Conservation (phyloP, 2,329 filamentous ascomycete species). For the Alternaria triticimaculans region DNA sequence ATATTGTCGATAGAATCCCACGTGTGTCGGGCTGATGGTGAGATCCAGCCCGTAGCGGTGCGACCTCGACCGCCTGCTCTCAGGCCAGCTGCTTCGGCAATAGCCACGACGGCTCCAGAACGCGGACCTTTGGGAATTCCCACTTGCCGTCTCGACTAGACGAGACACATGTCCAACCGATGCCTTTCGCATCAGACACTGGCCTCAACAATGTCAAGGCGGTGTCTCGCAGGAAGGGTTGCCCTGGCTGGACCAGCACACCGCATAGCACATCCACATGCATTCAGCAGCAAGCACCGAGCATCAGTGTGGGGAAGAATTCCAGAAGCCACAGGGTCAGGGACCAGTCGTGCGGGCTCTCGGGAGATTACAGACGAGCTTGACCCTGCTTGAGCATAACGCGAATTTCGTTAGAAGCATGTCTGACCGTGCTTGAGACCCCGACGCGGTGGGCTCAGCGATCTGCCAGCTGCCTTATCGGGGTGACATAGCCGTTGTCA, state of each 20-base stretch:
- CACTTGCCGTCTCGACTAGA: slow-evolving; percentile 43
- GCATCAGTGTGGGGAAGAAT: slow-evolving; percentile 43
- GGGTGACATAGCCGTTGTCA: slow-evolving; percentile 30
- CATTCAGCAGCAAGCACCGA: slow-evolving; percentile 26
- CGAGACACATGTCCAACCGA: slow-evolving; percentile 30
- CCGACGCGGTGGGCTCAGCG: slow-evolving; percentile 28
- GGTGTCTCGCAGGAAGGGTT: slow-evolving; percentile 23
- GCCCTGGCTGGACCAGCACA: slow-evolving; percentile 31
- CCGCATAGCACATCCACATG: slow-evolving; percentile 28
- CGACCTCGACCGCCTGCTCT: slow-evolving; percentile 21
- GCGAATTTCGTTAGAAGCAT: slow-evolving; percentile 36
- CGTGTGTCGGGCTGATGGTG: slow-evolving; percentile 7
- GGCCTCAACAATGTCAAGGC: slow-evolving; percentile 26
- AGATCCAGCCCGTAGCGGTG: slow-evolving; percentile 27
- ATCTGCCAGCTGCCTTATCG: slow-evolving; percentile 38
- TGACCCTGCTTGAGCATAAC: slow-evolving; percentile 39
- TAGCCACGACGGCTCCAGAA: slow-evolving; percentile 39
- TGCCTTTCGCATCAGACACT: slow-evolving; percentile 13
- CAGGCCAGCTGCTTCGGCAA: slow-evolving; percentile 23
- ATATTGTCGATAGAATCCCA: slow-evolving; percentile 9
- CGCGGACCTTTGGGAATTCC: slow-evolving; percentile 35
- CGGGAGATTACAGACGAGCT: slow-evolving; percentile 36
- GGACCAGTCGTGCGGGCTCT: slow-evolving; percentile 39
- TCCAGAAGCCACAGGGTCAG: slow-evolving; percentile 37
- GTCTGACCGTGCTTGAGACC: slow-evolving; percentile 33